Evolutionary conservation across 2,329 filamentous ascomycete species (phyloP), one percentile per base, ranked within the genome.

Genomic region (Mycosphaerella sp.): DNA sequence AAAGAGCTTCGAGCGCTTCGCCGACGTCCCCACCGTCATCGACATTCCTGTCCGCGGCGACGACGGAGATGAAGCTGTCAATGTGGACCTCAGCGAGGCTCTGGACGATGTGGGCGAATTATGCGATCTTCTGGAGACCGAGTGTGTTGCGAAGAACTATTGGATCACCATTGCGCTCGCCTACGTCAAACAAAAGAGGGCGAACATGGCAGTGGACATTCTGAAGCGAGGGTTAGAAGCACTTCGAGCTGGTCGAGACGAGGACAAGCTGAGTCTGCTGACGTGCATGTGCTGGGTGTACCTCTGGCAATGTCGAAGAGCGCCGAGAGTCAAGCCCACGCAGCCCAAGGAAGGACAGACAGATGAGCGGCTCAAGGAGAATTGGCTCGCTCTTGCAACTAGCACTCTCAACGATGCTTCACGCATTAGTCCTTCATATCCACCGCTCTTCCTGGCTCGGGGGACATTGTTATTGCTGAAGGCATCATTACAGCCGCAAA

Each of bases 141-240:
- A 98, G 72, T 84, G 86, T 66, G 91, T 90, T 12, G 86, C 89
- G 38, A 90, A 92, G 66, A 89, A 85, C 49, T 95, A 95, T 64
- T 98, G 95, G 95, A 92, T 98, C 78, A 92, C 89, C n/a, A 93
- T 97, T 62, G 88, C 95, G 41, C 79, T 97, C 55, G 92, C 92
- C 45, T 98, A 98, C 68, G 92, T 93, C 40, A 98, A 97, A 75
- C 89, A 95, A 74, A 85, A 86, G 68, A 95, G 95, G 74, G 82
- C 93, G 58, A 91, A 96, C 68, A 87, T 93, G 74, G 83, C 83
- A 48, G 80, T 86, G 57, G 82, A 85, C 58, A 83, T 86, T 51
- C 72, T 86, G 62, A 82, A 84, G 47, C 86, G 88, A 65, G 89
- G 88, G 46, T 78, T 89, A 63, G 79, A 80, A 57, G 88, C 87